Percentiles rank a stretch among this genome's conserved stretches.
Evolutionary conservation across 1,284 basidiomycete genomes (phyloP).

Genomic region (Tremellales sp.): DNA sequence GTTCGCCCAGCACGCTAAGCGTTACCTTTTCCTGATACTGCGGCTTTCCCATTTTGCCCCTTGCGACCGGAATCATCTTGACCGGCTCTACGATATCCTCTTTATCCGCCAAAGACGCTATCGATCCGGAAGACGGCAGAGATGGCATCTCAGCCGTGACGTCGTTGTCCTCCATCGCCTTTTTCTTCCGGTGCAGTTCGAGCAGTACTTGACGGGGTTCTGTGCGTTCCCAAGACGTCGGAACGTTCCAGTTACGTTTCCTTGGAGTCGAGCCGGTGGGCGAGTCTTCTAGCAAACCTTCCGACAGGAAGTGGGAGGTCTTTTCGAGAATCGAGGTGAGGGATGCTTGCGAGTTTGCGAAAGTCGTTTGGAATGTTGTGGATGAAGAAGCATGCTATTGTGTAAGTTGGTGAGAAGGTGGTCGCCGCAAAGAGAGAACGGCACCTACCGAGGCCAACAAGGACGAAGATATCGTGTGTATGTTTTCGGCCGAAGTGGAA

Average conservation of each 20-base stretch:
- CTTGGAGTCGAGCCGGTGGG: slow-evolving; percentile 51
- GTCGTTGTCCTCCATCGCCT: background rate
- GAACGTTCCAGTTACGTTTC: slow-evolving; percentile 45
- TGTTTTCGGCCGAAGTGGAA: slow-evolving; percentile 12
- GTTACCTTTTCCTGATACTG: no score
- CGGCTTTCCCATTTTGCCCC: no score
- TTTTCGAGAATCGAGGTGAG: slow-evolving; percentile 28
- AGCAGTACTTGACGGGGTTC: slow-evolving; percentile 40
- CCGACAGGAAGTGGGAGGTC: slow-evolving; percentile 35
- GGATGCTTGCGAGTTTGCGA: slow-evolving; percentile 18
- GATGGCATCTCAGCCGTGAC: background rate
- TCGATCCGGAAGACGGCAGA: background rate
- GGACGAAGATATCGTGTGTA: slow-evolving; percentile 15
- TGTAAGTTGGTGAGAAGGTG: slow-evolving; percentile 1
- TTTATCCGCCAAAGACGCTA: background rate
- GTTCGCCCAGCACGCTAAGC: no score
- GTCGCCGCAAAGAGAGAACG: background rate
- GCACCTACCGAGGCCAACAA: slow-evolving; percentile 29
- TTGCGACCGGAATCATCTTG: no score
- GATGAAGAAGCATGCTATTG: slow-evolving; percentile 25
- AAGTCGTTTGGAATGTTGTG: slow-evolving; percentile 13
- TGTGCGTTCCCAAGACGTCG: slow-evolving; percentile 40
- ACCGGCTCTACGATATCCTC: no score
- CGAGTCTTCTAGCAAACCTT: slow-evolving; percentile 45
- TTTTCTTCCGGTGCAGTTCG: slow-evolving; percentile 15